Evolutionary conservation across 768 basidiomycete genomes (phyloP), one percentile per base, ranked within the genome.

Genomic region (Sporobolomyces roseus): DNA sequence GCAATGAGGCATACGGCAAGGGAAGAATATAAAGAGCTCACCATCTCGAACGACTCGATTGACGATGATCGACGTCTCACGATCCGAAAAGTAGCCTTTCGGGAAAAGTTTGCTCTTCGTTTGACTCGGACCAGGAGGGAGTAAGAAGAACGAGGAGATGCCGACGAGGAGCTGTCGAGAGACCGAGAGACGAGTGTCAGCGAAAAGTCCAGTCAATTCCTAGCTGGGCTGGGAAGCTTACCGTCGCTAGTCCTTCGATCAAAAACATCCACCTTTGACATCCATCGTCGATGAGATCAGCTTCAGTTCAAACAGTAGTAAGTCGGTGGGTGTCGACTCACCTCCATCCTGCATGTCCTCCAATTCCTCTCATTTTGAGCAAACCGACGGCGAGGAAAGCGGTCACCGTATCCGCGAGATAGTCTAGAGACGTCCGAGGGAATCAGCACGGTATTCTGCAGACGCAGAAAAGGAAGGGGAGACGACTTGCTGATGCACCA

Each of bases 181-280:
- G n/a, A 23, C 5, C 32, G 29, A 29, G 14, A 38, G 53, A 16
- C 10, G 19, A 41, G 10, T 19, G 41, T 41, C 41, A n/a, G n/a
- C n/a, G n/a, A n/a, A n/a, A n/a, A n/a, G n/a, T n/a, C n/a, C n/a
- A n/a, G n/a, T n/a, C 41, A 10, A 41, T 10, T 41, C 41, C 10
- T 19, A 41, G 41, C 41, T 19, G 19, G 41, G 19, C 12, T 10
- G 41, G 56, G 9, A n/a, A n/a, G 63, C 53, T 35, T 17, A 54
- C 53, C 12, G 70, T 68, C 30, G 72, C 36, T 8, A 74, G 27
- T 0, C 74, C 74, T 45, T 78, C 77, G 27, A 80, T 64, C 16
- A 79, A 63, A 68, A 80, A 77, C 59, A 77, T 59, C 78, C 78
- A 80, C 30, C 73, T 48, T n/a, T n/a, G n/a, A n/a, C n/a, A n/a